Evolutionary conservation across 306 rosid species (phyloP).

Genomic region (Quercus dentata): DNA sequence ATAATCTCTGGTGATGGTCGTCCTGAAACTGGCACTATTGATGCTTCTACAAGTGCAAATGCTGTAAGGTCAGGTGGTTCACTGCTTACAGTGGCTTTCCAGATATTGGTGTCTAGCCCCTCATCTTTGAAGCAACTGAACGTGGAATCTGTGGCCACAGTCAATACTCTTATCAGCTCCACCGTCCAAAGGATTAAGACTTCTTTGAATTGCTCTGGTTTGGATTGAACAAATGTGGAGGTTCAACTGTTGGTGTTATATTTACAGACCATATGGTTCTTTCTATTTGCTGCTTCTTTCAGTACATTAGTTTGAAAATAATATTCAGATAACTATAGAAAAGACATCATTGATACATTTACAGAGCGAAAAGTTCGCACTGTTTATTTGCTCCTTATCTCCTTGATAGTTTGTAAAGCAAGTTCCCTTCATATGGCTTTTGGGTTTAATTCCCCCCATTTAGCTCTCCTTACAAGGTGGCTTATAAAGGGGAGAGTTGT

Average conservation of each 20-base stretch:
- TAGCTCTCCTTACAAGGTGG: too few relatives aligned
- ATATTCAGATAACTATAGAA: background rate
- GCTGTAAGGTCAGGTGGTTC: conserved; percentile 32
- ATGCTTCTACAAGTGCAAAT: background rate
- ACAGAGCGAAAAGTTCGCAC: background rate
- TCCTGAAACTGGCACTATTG: background rate
- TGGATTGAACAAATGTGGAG: conserved; percentile 9
- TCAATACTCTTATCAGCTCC: conserved; percentile 38
- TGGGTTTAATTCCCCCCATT: too few relatives aligned
- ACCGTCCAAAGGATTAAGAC: conserved; percentile 42
- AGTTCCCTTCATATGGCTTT: too few relatives aligned
- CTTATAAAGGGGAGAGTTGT: too few relatives aligned
- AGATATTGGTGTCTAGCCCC: conserved; percentile 28
- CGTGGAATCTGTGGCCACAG: conserved; percentile 30
- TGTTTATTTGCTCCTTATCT: too few relatives aligned
- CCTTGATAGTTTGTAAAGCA: too few relatives aligned
- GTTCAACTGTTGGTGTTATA: background rate
- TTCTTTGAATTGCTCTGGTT: conserved; percentile 36
- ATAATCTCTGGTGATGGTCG: conserved; percentile 47
- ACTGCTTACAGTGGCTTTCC: conserved; percentile 51
- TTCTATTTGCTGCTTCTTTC: background rate
- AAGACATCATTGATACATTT: background rate
- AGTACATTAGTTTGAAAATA: background rate
- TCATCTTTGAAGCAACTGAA: conserved; percentile 5
- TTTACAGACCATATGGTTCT: background rate